Evolutionary conservation across 495 filamentous ascomycete genomes (phyloP).

Genomic region (Penicillium cinerascens): DNA sequence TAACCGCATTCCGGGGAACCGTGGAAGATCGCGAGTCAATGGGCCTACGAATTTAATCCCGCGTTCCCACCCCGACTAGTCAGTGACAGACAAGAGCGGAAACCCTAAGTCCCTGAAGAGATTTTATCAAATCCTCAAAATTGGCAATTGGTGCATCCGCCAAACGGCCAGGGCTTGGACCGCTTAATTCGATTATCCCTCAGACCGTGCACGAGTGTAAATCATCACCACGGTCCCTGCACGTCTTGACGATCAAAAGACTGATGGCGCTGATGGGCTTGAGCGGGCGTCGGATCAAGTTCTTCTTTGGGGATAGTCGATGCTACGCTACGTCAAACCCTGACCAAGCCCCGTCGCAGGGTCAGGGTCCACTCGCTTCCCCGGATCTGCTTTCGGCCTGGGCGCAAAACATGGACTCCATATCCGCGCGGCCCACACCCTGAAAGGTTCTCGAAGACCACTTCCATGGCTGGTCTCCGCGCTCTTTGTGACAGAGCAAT

Average conservation of each 20-base stretch:
- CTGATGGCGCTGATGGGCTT: neutral
- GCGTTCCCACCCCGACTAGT: neutral
- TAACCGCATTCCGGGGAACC: neutral
- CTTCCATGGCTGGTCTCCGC: too few relatives aligned
- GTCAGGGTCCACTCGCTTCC: neutral
- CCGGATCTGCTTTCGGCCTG: conserved; percentile 4
- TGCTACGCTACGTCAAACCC: conserved; percentile 1
- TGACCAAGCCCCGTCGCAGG: neutral
- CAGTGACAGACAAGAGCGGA: neutral
- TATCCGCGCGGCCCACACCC: too few relatives aligned
- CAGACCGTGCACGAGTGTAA: neutral
- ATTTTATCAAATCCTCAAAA: neutral
- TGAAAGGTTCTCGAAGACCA: neutral
- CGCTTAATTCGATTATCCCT: neutral
- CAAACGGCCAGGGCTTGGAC: neutral
- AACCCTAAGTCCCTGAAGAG: neutral
- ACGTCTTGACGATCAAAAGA: neutral
- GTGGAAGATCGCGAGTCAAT: neutral
- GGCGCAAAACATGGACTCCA: too few relatives aligned
- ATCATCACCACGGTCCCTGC: neutral
- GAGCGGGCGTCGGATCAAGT: neutral
- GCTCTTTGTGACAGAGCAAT: neutral
- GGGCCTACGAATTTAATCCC: neutral
- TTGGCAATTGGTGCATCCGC: neutral
- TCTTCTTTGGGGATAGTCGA: neutral